Evolutionary conservation across 2,329 filamentous ascomycete species (phyloP), one percentile per base, ranked within the genome.

Genomic region (Claviceps sp.): DNA sequence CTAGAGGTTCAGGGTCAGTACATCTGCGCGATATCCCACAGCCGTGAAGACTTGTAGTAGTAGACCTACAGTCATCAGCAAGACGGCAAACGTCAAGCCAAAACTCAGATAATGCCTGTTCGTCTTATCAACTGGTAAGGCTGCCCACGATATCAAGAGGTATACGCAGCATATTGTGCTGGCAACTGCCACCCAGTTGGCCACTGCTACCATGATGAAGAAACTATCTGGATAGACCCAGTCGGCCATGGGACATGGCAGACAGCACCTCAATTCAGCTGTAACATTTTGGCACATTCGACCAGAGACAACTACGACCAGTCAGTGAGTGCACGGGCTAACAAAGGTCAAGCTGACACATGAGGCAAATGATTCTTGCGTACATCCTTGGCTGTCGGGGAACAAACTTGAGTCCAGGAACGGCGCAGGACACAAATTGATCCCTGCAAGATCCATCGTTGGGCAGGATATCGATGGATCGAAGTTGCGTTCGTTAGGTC

Each of bases 51-150:
- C 24, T 26, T 8, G 24, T 16, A 44, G 13, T 7, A 22, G 8
- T 24, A 30, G 30, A 47, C 85, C 73, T 70, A 89, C 87, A 65
- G 86, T 86, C 77, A 97, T 87, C 53, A 91, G 73, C 43, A 85
- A 71, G 42, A 91, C 81, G 4, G 81, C 87, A 45, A 87, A 68
- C 5, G 87, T 85, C 50, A 97, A 73, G 65, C 89, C 93, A 57
- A 96, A 85, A 64, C 87, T 96, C 40, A 98, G 74, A 63, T 97
- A 97, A 66, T 98, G 93, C 50, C 90, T 82, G 62, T 89, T 82
- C 6, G 93, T 96, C 72, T 88, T 91, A 60, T 95, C 89, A 24
- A 88, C 81, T 0, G 93, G 90, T 22, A 98, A 73, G 14, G 85
- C 74, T 3, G 81, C 71, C 75, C 89, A 97, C 5, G 89, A 94